A percentile compares a stretch with the other conserved stretches of the same genome.
Evolutionary conservation across 257 asterid genomes (phyloP).

Genomic region (Coffea eugenioides): DNA sequence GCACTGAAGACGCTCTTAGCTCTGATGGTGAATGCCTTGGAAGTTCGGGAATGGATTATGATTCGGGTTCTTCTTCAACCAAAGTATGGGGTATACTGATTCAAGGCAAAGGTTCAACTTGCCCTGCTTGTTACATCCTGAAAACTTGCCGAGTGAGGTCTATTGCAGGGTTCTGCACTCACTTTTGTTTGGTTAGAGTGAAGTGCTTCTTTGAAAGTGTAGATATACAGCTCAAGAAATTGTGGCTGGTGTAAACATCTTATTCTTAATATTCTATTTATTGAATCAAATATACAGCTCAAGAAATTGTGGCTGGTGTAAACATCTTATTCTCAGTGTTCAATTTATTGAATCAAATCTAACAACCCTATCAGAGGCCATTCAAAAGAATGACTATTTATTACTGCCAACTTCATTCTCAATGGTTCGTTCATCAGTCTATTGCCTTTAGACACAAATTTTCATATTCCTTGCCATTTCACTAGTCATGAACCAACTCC

Average conservation of each 20-base stretch:
- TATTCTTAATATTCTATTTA: neutral
- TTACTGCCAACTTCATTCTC: no score
- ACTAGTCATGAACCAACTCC: no score
- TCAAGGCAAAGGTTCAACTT: constrained; percentile 34
- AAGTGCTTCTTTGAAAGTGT: constrained; percentile 27
- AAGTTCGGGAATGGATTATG: neutral
- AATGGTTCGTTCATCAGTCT: no score
- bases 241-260: constrained; percentile 28
- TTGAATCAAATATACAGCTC: constrained; percentile 8
- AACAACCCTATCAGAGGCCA: neutral
- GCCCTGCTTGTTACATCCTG: constrained; percentile 35
- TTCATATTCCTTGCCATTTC: no score
- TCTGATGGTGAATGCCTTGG: neutral
- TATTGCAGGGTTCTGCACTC: constrained; percentile 35
- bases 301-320: constrained; percentile 31
- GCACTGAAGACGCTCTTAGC: neutral
- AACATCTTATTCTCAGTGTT: neutral
- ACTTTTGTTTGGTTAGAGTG: constrained; percentile 29
- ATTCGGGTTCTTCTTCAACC: constrained; percentile 6
- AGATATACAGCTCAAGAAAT: constrained; percentile 22
- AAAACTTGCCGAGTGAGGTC: constrained; percentile 30
- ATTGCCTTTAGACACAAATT: no score
- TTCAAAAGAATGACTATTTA: no score
- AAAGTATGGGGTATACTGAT: constrained; percentile 34
- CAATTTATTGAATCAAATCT: neutral